Evolutionary conservation across 2,329 filamentous ascomycete species (phyloP).

Genomic region (Chrysoporthe austroafricana): DNA sequence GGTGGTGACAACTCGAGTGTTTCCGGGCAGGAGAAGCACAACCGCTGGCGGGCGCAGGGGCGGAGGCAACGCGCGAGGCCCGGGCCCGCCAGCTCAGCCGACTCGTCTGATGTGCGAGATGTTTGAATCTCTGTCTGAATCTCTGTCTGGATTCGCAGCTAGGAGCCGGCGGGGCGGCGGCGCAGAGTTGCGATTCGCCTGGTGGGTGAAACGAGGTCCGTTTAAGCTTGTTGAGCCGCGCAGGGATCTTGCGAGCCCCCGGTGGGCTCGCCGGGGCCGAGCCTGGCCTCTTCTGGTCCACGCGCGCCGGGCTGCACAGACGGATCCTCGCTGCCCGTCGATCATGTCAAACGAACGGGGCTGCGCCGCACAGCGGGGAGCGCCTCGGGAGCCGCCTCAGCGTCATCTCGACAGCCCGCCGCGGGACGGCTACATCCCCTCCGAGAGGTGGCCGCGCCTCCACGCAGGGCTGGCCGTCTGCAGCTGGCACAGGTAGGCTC

Average conservation of each 20-base stretch:
- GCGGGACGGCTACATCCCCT: no score
- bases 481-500: no score
- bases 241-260: constrained; percentile 14
- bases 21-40: not conserved
- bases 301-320: constrained; percentile 7
- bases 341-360: not conserved
- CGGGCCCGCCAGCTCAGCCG: constrained; percentile 3
- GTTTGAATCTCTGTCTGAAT: constrained; percentile 14
- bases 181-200: constrained; percentile 25
- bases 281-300: constrained; percentile 5
- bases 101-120: constrained; percentile 9
- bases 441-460: no score
- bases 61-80: not conserved
- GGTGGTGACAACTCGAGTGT: constrained; percentile 8
- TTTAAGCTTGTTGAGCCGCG: constrained; percentile 29
- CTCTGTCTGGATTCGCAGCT: constrained; percentile 2
- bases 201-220: constrained; percentile 26
- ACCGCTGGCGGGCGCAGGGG: not conserved
- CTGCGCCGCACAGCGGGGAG: not conserved
- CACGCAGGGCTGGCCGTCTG: no score
- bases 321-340: not conserved
- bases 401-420: no score
- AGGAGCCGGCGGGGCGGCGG: not conserved
- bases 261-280: not conserved
- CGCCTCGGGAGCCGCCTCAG: no score